Percentiles rank a stretch among this genome's conserved stretches.
Conservation (phyloP, 2,329 filamentous ascomycete species). For the Ascosphaera acerosa region DNA sequence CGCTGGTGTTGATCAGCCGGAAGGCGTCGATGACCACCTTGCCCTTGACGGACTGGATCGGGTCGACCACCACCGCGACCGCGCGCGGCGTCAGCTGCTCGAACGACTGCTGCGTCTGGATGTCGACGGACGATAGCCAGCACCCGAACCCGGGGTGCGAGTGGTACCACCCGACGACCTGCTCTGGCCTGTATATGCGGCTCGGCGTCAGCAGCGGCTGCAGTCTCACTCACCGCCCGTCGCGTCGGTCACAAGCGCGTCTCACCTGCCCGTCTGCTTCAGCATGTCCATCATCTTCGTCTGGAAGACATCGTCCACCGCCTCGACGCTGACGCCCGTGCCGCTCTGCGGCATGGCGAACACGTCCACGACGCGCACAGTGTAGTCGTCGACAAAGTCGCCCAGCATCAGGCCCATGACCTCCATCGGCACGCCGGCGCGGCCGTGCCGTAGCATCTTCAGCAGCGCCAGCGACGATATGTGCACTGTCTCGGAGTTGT, state of each 20-base stretch:
- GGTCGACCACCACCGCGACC: slow-evolving; percentile 86
- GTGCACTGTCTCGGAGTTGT: too few relatives aligned
- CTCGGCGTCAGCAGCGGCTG: slow-evolving; percentile 61
- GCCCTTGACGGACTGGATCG: slow-evolving; percentile 79
- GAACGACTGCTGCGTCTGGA: slow-evolving; percentile 63
- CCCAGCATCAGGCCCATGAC: slow-evolving; percentile 98
- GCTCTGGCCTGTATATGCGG: slow-evolving; percentile 55
- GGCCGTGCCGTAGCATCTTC: slow-evolving; percentile 98
- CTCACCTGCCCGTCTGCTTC: slow-evolving; percentile 88
- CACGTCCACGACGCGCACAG: slow-evolving; percentile 76
- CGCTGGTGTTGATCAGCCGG: slow-evolving; percentile 48
- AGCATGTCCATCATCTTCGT: slow-evolving; percentile 99
- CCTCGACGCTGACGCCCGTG: slow-evolving; percentile 95
- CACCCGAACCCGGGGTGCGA: slow-evolving; percentile 93
- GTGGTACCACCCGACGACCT: slow-evolving; percentile 95
- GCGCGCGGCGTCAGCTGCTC: slow-evolving; percentile 77
- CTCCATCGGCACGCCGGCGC: slow-evolving; percentile 77
- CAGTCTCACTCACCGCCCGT: slow-evolving; percentile 94
- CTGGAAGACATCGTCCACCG: slow-evolving; percentile 88
- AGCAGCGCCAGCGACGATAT: slow-evolving; percentile 83
- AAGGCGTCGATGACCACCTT: slow-evolving; percentile 97
- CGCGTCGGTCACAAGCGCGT: too few relatives aligned
- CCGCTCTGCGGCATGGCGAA: slow-evolving; percentile 88
- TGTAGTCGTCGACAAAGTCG: slow-evolving; percentile 60
- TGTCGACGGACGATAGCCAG: slow-evolving; percentile 93